phyloP scores from a whole-genome alignment of 805 yeast genomes.

The Teunomyces tritomae region DNA sequence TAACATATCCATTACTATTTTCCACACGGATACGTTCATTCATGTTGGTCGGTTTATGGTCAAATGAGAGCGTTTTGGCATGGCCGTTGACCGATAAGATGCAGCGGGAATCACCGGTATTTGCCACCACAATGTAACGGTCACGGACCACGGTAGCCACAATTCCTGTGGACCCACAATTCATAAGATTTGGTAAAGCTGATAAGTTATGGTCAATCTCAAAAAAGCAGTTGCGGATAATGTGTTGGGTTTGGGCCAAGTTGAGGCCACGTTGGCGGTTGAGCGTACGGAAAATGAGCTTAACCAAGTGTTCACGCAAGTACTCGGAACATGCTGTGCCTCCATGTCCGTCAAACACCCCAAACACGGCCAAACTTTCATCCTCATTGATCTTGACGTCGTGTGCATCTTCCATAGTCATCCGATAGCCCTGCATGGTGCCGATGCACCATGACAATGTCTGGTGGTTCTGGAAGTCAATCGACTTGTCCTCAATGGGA shows the following conservation, averaged over 20 bases:
- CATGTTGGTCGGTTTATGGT: conserved; percentile 44
- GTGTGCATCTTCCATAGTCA: conserved; percentile 77
- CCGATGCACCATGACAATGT: conserved; percentile 61
- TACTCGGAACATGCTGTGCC: conserved; percentile 60
- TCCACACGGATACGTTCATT: conserved; percentile 44
- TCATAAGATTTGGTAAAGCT: conserved; percentile 21
- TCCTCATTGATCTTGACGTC: conserved; percentile 48
- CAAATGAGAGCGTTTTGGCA: conserved; percentile 50
- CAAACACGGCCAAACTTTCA: conserved; percentile 50
- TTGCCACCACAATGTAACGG: conserved; percentile 53
- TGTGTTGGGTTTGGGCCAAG: conserved; percentile 14
- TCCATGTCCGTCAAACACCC: conserved; percentile 84
- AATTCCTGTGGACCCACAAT: conserved; percentile 45
- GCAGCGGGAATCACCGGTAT: conserved; percentile 76
- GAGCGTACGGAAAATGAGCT: conserved; percentile 29
- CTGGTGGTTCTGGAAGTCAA: conserved; percentile 45
- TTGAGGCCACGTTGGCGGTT: conserved; percentile 8
- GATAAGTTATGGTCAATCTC: conserved; percentile 32
- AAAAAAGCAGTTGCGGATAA: conserved; percentile 35
- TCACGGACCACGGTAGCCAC: conserved; percentile 29
- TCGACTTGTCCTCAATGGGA: conserved; percentile 66
- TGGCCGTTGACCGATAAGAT: conserved; percentile 52
- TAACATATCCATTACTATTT: conserved; percentile 37
- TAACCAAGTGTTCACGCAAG: conserved; percentile 44
- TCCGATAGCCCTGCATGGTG: conserved; percentile 75